Evolutionary conservation across 2,329 filamentous ascomycete genomes (phyloP), one percentile per base, ranked within the genome.

Genomic region (Zymoseptoria crescenta): DNA sequence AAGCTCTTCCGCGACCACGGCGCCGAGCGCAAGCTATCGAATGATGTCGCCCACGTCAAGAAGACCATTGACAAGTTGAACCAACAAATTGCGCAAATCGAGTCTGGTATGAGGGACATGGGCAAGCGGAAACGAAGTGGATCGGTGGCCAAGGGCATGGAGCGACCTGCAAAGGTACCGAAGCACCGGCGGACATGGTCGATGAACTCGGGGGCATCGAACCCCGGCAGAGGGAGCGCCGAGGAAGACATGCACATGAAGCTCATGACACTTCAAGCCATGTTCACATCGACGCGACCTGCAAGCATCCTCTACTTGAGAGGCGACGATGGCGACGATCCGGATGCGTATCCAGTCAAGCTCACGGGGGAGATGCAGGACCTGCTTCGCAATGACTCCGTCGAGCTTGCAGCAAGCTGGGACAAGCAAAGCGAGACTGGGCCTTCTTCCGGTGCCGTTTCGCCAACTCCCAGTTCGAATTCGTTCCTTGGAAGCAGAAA

Each of bases 161-260:
- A 72, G 80, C 67, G 89, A 58, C 86, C 88, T 2, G 88, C 88
- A n/a, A 96, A 96, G 73, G 83, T 89, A 0, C 83, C 85, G 24
- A 96, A 96, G 74, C 91, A 96, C 75, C 95, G 96, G 75, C 81
- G 93, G 60, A 96, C 91, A 0, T 96, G 92, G 91, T 96, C 93
- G 8, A 90, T 96, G 81, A 92, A 91, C 24, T 96, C 93, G 5
- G 76, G 76, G 30, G 76, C 74, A 41, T 78, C 79, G 6, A 68
- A 71, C 50, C 73, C 72, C 55, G 71, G 78, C 52, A 73, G 77
- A 50, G 71, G 73, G 13, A 73, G 76, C 52, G 76, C 77, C 2
- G 79, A 81, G 70, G 89, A 94, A 68, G 90, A 94, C 68, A 74
- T 93, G 24, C 87, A 91, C 68, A 83, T 83, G 73, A 93, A 93